A percentile compares a stretch with the other conserved stretches of the same genome.
Evolutionary conservation across 2,329 filamentous ascomycete genomes (phyloP).

Genomic region (Bipolaris oryzae): DNA sequence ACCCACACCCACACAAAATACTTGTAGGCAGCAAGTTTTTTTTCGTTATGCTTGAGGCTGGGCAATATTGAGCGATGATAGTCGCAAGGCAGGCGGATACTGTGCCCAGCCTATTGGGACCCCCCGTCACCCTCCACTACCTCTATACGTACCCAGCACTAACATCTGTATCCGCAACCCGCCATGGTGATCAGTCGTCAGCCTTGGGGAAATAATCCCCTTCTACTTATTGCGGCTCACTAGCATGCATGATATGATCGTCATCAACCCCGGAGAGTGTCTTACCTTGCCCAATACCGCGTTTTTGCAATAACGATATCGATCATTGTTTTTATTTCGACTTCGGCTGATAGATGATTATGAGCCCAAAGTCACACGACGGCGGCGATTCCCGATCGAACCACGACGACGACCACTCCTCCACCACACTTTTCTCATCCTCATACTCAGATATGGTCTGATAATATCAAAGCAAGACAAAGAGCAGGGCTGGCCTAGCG

Average conservation of each 20-base stretch:
- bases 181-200: not conserved
- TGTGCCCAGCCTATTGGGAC: slow-evolving; percentile 2
- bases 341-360: not conserved
- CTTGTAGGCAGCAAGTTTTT: not conserved
- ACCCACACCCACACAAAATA: not conserved
- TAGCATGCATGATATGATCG: slow-evolving; percentile 8
- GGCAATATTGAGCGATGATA: not conserved
- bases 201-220: not conserved
- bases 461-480: not conserved
- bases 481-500: not conserved
- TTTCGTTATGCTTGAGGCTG: not conserved
- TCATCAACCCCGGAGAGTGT: slow-evolving; percentile 4
- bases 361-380: not conserved
- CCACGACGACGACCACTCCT: not conserved
- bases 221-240: slow-evolving; percentile 14
- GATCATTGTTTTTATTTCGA: not conserved
- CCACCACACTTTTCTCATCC: not conserved
- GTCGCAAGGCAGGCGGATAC: not conserved
- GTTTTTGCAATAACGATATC: slow-evolving; percentile 10
- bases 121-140: slow-evolving; percentile 3
- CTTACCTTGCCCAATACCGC: slow-evolving; percentile 9
- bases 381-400: not conserved
- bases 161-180: not conserved
- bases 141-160: not conserved
- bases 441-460: not conserved